Evolutionary conservation across 176 grass and related monocot species (phyloP).

Genomic region (Triticum aestivum): IWGSC_CS_RefSeq_v2.1 NC_057807.1:428725916-428726415

Average conservation of each 20-base stretch:
- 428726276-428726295: slow-evolving; percentile 28
- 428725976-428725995: neutral
- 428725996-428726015: slow-evolving; percentile 80
- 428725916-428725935: slow-evolving; percentile 45
- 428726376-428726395: neutral
- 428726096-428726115: slow-evolving; percentile 87
- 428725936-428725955: neutral
- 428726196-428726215: slow-evolving; percentile 4
- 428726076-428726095: slow-evolving; percentile 88
- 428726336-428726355: neutral
- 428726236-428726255: slow-evolving; percentile 24
- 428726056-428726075: slow-evolving; percentile 91
- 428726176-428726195: slow-evolving; percentile 30
- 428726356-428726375: neutral
- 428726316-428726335: neutral
- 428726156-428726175: slow-evolving; percentile 34
- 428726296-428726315: neutral
- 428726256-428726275: slow-evolving; percentile 9
- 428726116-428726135: slow-evolving; percentile 71
- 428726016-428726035: slow-evolving; percentile 99
- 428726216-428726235: slow-evolving; percentile 20
- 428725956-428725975: neutral
- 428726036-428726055: slow-evolving; percentile 97
- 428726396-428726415: neutral
- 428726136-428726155: slow-evolving; percentile 17